These are phyloP conservation scores for Trichophyton simii DNA, from an alignment of 2,329 filamentous ascomycete species.

Conservation along the genomic window DNA sequence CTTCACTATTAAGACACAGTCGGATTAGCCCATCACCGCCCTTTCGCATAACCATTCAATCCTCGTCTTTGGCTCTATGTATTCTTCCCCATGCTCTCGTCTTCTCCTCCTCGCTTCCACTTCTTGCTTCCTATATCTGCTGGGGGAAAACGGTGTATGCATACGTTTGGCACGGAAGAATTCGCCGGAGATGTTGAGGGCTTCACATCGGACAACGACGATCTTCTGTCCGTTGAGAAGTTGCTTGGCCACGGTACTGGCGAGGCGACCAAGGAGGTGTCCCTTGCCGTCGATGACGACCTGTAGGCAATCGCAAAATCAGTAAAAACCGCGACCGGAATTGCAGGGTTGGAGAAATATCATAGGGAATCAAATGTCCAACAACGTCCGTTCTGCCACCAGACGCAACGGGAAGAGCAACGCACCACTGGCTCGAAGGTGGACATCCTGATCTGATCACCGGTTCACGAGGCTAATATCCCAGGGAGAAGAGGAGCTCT, in stretches of 20 bases:
- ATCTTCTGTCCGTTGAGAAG: conserved; percentile 99
- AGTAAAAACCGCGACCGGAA: conserved; percentile 19
- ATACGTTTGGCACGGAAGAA: conserved; percentile 99
- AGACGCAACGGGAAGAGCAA: conserved; percentile 17
- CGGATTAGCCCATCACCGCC: neutral
- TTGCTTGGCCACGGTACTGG: conserved; percentile 97
- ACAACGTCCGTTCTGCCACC: neutral
- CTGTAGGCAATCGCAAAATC: conserved; percentile 41
- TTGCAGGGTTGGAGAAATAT: neutral
- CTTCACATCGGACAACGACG: conserved; percentile 96
- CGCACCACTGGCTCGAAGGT: conserved; percentile 54
- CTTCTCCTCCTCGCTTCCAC: neutral
- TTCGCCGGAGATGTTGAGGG: conserved; percentile 99
- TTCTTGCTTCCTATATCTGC: neutral
- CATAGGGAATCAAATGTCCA: too few relatives aligned
- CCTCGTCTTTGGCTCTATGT: neutral
- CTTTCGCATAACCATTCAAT: neutral
- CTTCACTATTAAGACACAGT: conserved; percentile 61
- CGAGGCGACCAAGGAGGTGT: conserved; percentile 97
- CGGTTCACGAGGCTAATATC: conserved; percentile 31
- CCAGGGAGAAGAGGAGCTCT: conserved; percentile 29
- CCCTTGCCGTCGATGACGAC: conserved; percentile 99
- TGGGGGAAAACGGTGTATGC: conserved; percentile 29
- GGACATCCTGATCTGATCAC: conserved; percentile 47
- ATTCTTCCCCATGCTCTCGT: neutral